These are phyloP conservation scores for Saksenaea vasiformis DNA, from an alignment of 371 early-diverging fungal species.

Conservation along the genomic window DNA sequence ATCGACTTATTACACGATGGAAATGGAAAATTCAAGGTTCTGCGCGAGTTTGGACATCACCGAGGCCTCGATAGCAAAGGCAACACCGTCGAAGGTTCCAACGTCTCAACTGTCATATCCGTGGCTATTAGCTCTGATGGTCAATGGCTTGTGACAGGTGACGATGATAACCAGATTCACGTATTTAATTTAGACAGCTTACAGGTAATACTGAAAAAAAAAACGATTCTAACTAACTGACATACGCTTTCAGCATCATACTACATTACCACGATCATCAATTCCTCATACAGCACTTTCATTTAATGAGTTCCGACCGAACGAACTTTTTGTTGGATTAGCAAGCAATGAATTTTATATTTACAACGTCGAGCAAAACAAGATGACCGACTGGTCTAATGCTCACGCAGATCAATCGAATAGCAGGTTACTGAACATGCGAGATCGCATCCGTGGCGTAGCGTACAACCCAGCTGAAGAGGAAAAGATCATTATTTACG, in stretches of 20 bases:
- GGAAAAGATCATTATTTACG: conserved; percentile 69
- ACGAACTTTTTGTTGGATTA: conserved; percentile 63
- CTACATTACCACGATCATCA: conserved; percentile 68
- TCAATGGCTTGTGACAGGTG: conserved; percentile 81
- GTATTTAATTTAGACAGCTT: conserved; percentile 78
- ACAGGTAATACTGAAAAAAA: conserved; percentile 51
- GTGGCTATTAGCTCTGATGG: conserved; percentile 79
- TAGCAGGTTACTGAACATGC: conserved; percentile 51
- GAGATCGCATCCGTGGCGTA: conserved; percentile 75
- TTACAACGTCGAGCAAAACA: conserved; percentile 72
- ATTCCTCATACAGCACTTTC: conserved; percentile 73
- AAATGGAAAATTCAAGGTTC: conserved; percentile 50
- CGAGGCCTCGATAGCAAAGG: conserved; percentile 60
- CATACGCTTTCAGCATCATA: conserved; percentile 52
- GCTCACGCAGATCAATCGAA: conserved; percentile 58
- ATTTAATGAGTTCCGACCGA: conserved; percentile 68
- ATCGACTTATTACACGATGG: conserved; percentile 63
- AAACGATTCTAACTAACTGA: not conserved
- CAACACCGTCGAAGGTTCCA: conserved; percentile 41
- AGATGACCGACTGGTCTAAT: conserved; percentile 81
- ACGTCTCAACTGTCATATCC: conserved; percentile 58
- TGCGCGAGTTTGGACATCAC: conserved; percentile 65
- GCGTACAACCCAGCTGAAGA: conserved; percentile 69
- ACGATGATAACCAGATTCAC: conserved; percentile 71
- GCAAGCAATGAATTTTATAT: conserved; percentile 75